Conservation (phyloP, 2,329 filamentous ascomycete genomes). For the Ceratocystis harringtonii region DNA sequence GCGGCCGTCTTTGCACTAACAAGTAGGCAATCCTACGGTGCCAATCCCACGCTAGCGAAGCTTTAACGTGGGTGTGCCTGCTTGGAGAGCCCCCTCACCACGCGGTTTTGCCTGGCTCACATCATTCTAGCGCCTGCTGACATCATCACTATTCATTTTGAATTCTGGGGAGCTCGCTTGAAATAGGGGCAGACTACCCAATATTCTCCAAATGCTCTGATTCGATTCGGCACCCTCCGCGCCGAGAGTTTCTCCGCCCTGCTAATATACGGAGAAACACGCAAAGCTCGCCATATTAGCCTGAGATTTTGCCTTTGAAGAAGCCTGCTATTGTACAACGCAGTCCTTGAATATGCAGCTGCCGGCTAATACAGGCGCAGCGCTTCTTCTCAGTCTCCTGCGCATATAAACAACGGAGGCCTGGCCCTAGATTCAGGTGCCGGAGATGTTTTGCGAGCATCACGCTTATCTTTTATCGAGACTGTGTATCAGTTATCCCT, state of each 20-base stretch:
- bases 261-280: background rate
- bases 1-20: too few species aligned
- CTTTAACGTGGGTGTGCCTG: too few species aligned
- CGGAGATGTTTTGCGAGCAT: too few species aligned
- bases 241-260: constrained; percentile 8
- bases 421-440: background rate
- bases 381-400: too few species aligned
- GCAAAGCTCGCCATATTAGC: background rate
- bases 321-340: background rate
- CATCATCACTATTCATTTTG: background rate
- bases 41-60: too few species aligned
- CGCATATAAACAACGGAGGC: background rate
- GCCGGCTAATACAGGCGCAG: background rate
- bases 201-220: too few species aligned
- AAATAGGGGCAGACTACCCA: background rate
- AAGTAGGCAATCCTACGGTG: too few species aligned
- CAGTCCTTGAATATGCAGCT: background rate
- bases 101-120: too few species aligned
- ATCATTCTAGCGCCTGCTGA: background rate
- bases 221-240: background rate
- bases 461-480: too few species aligned
- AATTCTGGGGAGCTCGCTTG: background rate
- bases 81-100: too few species aligned
- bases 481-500: too few species aligned
- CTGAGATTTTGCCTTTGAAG: background rate